Evolutionary conservation across 140 eudicot genomes (phyloP), one percentile per base, ranked within the genome.

Genomic region (Oenanthe javanica): DNA sequence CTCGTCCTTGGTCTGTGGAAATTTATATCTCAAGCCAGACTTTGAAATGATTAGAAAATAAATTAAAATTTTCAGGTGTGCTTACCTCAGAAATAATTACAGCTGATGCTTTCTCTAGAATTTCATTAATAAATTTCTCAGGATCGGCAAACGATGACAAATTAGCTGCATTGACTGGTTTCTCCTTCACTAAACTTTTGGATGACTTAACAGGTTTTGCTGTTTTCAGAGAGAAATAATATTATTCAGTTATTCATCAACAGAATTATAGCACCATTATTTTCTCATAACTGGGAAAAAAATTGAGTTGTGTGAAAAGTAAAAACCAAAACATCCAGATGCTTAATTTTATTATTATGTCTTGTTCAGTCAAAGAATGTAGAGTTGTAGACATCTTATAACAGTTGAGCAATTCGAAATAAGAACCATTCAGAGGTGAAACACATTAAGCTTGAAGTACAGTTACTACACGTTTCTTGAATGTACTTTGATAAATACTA

Each of bases 81-180:
- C 87, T 85, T 21, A 94, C 98, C 96, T 88, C 90, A 2, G 97
- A 87, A 82, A 89, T 83, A 85, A 92, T 83, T 43, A 88, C 8
- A 69, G 86, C 86, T 36, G 93, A 87, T 73, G 90, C 77, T 88
- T 88, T 93, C 78, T 85, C 87, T 74, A 91, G 72, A 79, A 93
- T 84, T 79, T 93, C 92, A 63, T 89, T 87, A 57, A 91, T 85
- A 82, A 91, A 85, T 80, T 87, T 88, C 82, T 91, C 91, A 21
- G 97, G 83, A 81, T 91, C 93, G 8, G 88, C 84, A 81, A 82
- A 88, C 38, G 91, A 43, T 79, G 93, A 82, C 69, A 77, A 64
- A n/a, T 75, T 77, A 52, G 78, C 80, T 23, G 81, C 36, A 45
- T 46, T 83, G 10, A 77, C 55, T 40, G 84, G 25, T 80, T 88